Evolutionary conservation across 1,284 basidiomycete species (phyloP).

Genomic region (Tremellales sp.): DNA sequence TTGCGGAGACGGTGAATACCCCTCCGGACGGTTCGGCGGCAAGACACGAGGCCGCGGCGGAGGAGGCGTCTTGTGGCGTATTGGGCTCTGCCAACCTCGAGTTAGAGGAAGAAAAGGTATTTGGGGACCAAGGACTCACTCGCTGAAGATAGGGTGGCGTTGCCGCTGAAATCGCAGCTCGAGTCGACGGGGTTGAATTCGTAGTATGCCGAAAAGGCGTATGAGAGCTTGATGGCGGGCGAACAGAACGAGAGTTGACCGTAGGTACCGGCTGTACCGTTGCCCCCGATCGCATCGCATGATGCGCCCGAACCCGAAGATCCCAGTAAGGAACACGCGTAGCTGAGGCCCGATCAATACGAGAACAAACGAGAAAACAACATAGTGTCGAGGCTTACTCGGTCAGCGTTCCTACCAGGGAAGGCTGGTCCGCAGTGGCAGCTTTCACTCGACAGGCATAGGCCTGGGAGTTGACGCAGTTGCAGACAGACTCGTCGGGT

Average conservation of each 20-base stretch:
- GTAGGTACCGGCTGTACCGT: slow-evolving; percentile 71
- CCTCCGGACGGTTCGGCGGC: slow-evolving; percentile 58
- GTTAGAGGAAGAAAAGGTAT: neutral
- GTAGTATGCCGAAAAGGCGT: slow-evolving; percentile 76
- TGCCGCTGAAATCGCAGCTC: slow-evolving; percentile 66
- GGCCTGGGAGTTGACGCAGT: slow-evolving; percentile 61
- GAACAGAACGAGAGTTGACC: slow-evolving; percentile 67
- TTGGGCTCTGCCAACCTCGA: slow-evolving; percentile 51
- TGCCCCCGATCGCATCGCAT: slow-evolving; percentile 66
- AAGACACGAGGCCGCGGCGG: slow-evolving; percentile 67
- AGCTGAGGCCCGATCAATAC: slow-evolving; percentile 46
- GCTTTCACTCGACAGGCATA: slow-evolving; percentile 71
- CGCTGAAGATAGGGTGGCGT: slow-evolving; percentile 65
- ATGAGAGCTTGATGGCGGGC: slow-evolving; percentile 71
- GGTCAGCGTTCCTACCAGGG: slow-evolving; percentile 64
- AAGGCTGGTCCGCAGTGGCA: slow-evolving; percentile 60
- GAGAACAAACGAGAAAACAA: neutral
- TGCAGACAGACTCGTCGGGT: slow-evolving; percentile 72
- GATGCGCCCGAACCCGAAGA: slow-evolving; percentile 54
- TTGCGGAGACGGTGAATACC: slow-evolving; percentile 54
- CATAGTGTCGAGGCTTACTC: slow-evolving; percentile 29
- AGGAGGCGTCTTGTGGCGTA: slow-evolving; percentile 55
- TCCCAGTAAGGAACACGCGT: slow-evolving; percentile 67
- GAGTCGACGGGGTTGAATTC: slow-evolving; percentile 60
- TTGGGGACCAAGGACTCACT: slow-evolving; percentile 14